A percentile compares a stretch with the other conserved stretches of the same genome.
Evolutionary conservation across 2,329 filamentous ascomycete species (phyloP).

Genomic region (Alternaria atra): DNA sequence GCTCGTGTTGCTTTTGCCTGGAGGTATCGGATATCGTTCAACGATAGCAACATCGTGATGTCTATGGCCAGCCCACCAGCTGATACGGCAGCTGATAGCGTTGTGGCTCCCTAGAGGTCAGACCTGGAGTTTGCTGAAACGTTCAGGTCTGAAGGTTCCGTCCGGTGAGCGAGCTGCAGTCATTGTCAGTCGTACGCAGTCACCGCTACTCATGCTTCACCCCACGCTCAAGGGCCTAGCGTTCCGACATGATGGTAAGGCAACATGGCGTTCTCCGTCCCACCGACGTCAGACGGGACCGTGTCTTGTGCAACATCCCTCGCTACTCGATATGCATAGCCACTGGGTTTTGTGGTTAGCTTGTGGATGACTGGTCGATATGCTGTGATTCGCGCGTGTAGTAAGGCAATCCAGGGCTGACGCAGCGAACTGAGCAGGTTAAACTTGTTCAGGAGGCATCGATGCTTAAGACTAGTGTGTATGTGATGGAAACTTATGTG

Average conservation of each 20-base stretch:
- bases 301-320: neutral
- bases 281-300: neutral
- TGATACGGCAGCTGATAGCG: neutral
- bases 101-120: neutral
- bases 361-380: no score
- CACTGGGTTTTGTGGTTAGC: neutral
- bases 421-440: neutral
- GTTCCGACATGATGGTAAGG: neutral
- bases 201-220: conserved; percentile 1
- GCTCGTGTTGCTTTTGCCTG: neutral
- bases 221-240: neutral
- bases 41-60: neutral
- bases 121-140: neutral
- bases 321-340: neutral
- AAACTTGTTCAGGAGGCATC: neutral
- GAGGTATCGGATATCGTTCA: neutral
- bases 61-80: neutral
- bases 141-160: neutral
- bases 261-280: neutral
- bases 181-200: neutral
- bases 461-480: neutral
- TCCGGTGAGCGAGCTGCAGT: neutral
- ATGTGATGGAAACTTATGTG: neutral
- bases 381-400: neutral
- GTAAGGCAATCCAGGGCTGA: neutral